Evolutionary conservation across 192 early-diverging fungal genomes (phyloP).

Genomic region (Coemansia sp.): DNA sequence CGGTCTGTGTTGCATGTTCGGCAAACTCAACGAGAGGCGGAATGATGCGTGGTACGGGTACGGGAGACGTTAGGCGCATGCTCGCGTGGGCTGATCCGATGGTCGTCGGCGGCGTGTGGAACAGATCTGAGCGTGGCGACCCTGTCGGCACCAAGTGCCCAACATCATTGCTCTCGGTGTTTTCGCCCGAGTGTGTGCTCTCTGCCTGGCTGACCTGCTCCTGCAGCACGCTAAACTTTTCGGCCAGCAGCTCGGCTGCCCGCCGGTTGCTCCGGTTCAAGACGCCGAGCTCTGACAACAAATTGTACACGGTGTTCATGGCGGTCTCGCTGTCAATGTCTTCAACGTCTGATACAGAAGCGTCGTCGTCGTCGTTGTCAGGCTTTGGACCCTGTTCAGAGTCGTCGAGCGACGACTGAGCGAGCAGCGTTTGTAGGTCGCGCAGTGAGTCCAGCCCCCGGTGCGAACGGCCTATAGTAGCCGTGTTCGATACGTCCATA

Average conservation of each 20-base stretch:
- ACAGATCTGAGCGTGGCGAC: slow-evolving; percentile 13
- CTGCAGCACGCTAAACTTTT: slow-evolving; percentile 43
- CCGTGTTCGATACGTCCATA: slow-evolving; percentile 42
- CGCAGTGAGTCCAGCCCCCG: slow-evolving; percentile 35
- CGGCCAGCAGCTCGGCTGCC: slow-evolving; percentile 34
- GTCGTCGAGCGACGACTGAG: slow-evolving; percentile 8
- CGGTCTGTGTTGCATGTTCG: slow-evolving; percentile 10
- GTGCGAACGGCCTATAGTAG: slow-evolving; percentile 52
- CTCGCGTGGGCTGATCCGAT: slow-evolving; percentile 9
- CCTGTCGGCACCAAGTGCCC: not conserved
- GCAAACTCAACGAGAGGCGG: not conserved
- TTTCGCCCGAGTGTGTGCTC: slow-evolving; percentile 6
- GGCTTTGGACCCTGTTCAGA: not conserved
- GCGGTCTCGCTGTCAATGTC: slow-evolving; percentile 51
- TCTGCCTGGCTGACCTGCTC: slow-evolving; percentile 25
- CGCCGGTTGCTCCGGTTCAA: slow-evolving; percentile 47
- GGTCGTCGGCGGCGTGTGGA: slow-evolving; percentile 34
- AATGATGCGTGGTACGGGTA: not conserved
- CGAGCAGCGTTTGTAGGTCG: slow-evolving; percentile 25
- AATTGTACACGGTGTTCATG: slow-evolving; percentile 50
- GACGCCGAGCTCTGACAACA: slow-evolving; percentile 47
- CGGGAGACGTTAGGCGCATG: slow-evolving; percentile 6
- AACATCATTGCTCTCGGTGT: not conserved
- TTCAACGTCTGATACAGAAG: slow-evolving; percentile 31
- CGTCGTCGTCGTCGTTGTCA: not conserved